Base-by-base conservation (phyloP, 768 basidiomycete genomes). In the Mycena rebaudengoi region DNA sequence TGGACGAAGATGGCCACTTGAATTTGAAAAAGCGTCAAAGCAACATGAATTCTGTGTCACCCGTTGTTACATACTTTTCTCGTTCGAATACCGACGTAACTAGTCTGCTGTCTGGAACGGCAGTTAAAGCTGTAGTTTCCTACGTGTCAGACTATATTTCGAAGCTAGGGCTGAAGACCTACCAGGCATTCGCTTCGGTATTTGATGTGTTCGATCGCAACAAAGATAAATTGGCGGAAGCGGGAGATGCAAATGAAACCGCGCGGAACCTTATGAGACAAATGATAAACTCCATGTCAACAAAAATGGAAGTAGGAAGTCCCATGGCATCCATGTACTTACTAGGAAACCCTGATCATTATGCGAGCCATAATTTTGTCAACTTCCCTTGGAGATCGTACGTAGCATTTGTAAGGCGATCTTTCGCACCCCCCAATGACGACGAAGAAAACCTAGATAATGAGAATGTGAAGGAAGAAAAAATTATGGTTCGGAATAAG, bases 91-190 rank as follows among this genome's bases (percentile, higher is more conserved):
- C 48, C 0, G 58, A 60, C 14, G 10, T 8, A 7, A 60, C 58
- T 1, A 48, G 58, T 23, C 32, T 60, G 12, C 37, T 60, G 6
- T 60, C 58, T 7, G 58, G 58, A 3, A 60, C 58, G 2, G 28
- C 58, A 5, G 48, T 60, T 1, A 60, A 60, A 13, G 58, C 58
- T 2, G 58, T 60, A 1, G 29, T 60, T 20, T 48, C 49, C 2
- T 60, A 48, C 11, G 25, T 54, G 1, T 41, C 52, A 0, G 52
- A 54, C n/a, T 54, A 54, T 28, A n/a, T 54, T 4, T 40, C 48
- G 4, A 60, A 60, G 20, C 12, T 50, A 14, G 48, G 58, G 16
- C n/a, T 60, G 7, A 60, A 60, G 21, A 32, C 58, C 4, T 48
- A 60, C 39, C 45, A 48, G 23, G 23, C 33, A n/a, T 60, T 60